These are phyloP conservation scores for Primulina tabacum DNA, from an alignment of 257 asterid species.

Conservation along the genomic window DNA sequence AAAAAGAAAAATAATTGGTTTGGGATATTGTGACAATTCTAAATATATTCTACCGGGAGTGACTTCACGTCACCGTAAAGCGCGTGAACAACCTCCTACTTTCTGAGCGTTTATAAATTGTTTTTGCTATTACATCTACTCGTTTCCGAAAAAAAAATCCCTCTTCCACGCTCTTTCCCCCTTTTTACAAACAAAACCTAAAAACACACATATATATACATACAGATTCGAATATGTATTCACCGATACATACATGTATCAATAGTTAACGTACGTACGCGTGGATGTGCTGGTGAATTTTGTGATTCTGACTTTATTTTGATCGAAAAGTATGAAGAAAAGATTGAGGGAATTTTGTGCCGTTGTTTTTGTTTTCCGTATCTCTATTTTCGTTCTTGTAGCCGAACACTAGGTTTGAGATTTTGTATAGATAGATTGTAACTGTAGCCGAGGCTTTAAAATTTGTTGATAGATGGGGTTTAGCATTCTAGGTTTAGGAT, in stretches of 20 bases:
- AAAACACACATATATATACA: too few relatives aligned
- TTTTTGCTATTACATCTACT: background rate
- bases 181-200: background rate
- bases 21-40: too few relatives aligned
- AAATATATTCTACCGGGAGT: too few relatives aligned
- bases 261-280: background rate
- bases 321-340: slow-evolving; percentile 32
- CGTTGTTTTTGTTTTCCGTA: slow-evolving; percentile 26
- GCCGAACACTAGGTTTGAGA: slow-evolving; percentile 33
- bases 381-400: slow-evolving; percentile 35
- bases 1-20: too few relatives aligned
- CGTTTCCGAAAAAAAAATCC: background rate
- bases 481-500: slow-evolving; percentile 36
- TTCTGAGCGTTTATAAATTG: background rate
- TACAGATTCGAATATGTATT: background rate
- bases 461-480: slow-evolving; percentile 29
- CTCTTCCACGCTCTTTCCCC: background rate
- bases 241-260: background rate
- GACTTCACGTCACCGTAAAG: background rate
- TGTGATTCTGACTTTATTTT: slow-evolving; percentile 16
- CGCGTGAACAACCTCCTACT: background rate
- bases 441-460: slow-evolving; percentile 21
- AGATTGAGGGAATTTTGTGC: slow-evolving; percentile 28
- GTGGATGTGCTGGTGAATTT: background rate
- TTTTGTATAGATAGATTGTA: slow-evolving; percentile 34